Conservation (phyloP, 2,329 filamentous ascomycete genomes). For the Byssochlamys sp. region DNA sequence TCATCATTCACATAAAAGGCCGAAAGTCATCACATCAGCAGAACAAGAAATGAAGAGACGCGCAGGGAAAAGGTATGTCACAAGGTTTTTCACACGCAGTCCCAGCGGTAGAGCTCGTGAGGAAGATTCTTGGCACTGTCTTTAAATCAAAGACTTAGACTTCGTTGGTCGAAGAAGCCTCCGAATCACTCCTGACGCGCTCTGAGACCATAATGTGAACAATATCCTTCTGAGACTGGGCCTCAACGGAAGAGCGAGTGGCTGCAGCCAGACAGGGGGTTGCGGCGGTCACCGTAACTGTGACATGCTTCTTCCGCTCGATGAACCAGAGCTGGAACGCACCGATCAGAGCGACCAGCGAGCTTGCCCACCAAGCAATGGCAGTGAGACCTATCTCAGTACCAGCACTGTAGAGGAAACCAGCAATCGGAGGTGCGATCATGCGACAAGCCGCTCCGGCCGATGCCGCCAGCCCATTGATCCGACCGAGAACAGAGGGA, state of each 20-base stretch:
- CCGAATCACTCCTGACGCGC: neutral
- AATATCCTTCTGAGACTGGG: neutral
- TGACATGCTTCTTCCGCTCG: constrained; percentile 38
- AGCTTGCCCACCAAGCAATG: constrained; percentile 55
- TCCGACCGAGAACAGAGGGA: constrained; percentile 54
- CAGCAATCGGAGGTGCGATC: constrained; percentile 58
- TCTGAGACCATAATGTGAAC: neutral
- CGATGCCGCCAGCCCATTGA: constrained; percentile 63
- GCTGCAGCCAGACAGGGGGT: constrained; percentile 18
- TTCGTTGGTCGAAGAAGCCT: neutral
- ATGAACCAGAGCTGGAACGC: constrained; percentile 49
- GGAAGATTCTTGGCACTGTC: too few species aligned
- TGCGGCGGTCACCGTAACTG: constrained; percentile 28
- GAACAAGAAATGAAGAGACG: neutral
- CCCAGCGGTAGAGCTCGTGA: neutral
- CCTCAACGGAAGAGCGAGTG: constrained; percentile 9
- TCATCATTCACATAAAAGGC: neutral
- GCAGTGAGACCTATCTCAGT: constrained; percentile 49
- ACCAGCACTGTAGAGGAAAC: constrained; percentile 56
- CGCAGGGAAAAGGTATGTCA: neutral
- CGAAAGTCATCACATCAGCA: neutral
- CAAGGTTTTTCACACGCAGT: neutral
- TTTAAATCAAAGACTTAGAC: neutral
- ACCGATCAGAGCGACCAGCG: constrained; percentile 47
- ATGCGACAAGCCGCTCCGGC: constrained; percentile 64